Percentiles rank a stretch among this genome's conserved stretches.
Evolutionary conservation across 495 filamentous ascomycete species (phyloP).

Genomic region (Chlorociboria aeruginascens): DNA sequence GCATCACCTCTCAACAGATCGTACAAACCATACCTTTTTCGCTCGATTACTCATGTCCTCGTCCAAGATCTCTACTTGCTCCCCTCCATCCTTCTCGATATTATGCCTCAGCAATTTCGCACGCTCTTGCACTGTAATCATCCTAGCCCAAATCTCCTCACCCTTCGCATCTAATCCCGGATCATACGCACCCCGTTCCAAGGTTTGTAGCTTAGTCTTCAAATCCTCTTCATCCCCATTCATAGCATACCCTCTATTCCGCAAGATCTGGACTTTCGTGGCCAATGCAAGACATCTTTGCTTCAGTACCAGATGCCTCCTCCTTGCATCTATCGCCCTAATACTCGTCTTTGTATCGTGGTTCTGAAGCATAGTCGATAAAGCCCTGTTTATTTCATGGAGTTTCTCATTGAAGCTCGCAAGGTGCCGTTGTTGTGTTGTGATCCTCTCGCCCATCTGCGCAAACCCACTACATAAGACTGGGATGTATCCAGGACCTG

Average conservation of each 20-base stretch:
- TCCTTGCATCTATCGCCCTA: conserved; percentile 64
- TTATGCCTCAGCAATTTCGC: conserved; percentile 69
- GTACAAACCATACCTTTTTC: conserved; percentile 57
- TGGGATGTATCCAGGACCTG: conserved; percentile 63
- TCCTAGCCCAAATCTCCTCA: conserved; percentile 94
- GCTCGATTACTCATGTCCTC: conserved; percentile 70
- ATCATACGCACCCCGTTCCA: conserved; percentile 71
- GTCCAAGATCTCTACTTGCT: conserved; percentile 46
- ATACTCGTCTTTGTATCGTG: conserved; percentile 76
- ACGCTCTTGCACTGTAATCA: conserved; percentile 74
- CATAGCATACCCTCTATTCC: conserved; percentile 86
- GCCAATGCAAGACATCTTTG: conserved; percentile 76
- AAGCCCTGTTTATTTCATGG: conserved; percentile 78
- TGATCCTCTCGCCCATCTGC: conserved; percentile 61
- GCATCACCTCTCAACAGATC: conserved; percentile 6
- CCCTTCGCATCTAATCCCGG: conserved; percentile 69
- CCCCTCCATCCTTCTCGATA: conserved; percentile 50
- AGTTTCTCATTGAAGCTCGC: conserved; percentile 63
- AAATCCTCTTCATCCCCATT: conserved; percentile 84
- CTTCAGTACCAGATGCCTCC: conserved; percentile 68
- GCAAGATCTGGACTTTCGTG: conserved; percentile 80
- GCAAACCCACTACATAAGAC: conserved; percentile 45
- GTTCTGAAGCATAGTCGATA: conserved; percentile 65
- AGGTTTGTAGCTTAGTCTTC: conserved; percentile 63
- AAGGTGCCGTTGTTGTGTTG: conserved; percentile 63